Evolutionary conservation across 352 stramenopile species (phyloP), one percentile per base, ranked within the genome.

Genomic region (Globisporangium okanoganense): DNA sequence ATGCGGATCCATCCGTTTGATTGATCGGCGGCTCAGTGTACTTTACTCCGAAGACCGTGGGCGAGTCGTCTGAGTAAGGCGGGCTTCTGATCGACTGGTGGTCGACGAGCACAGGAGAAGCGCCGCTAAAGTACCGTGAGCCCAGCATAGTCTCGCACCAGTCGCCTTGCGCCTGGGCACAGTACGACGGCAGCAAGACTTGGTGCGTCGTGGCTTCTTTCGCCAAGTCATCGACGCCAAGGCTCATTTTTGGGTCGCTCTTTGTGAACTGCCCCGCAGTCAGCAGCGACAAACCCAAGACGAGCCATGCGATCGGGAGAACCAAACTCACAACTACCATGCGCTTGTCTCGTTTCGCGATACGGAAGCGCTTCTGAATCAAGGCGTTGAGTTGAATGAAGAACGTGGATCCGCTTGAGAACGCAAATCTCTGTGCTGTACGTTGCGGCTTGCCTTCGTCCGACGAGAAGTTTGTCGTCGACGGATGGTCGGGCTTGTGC

Each of bases 321-420:
- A 88, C 48, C 38, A 79, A 45, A 35, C 86, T 75, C 56, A 78
- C 85, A 20, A 88, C 38, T 64, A 92, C 86, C 49, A 91, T 85
- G 60, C 90, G 90, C 41, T 90, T 93, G 64, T 98, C 92, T 35
- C 92, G 74, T 51, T 88, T 88, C 47, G 95, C 94, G 40, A 94
- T 90, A 5, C 79, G 74, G 40, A 92, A 82, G 29, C 92, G 75
- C 68, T 98, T 98, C 20, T 70, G 35, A 45, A 97, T 85, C 29
- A 97, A 64, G 44, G 90, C 89, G 44, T 65, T 22, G 41, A 97
- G 73, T 56, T 98, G 92, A 40, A 72, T 67, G 27, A 67, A 69
- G 71, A 97, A 97, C 31, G 85, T n/a, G 12, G 56, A 56, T 10
- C 20, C 25, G 9, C 18, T 36, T 2, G 44, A 25, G 3, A 24